Conservation (phyloP, 2,329 filamentous ascomycete species). For the Blastomyces silverae region DNA sequence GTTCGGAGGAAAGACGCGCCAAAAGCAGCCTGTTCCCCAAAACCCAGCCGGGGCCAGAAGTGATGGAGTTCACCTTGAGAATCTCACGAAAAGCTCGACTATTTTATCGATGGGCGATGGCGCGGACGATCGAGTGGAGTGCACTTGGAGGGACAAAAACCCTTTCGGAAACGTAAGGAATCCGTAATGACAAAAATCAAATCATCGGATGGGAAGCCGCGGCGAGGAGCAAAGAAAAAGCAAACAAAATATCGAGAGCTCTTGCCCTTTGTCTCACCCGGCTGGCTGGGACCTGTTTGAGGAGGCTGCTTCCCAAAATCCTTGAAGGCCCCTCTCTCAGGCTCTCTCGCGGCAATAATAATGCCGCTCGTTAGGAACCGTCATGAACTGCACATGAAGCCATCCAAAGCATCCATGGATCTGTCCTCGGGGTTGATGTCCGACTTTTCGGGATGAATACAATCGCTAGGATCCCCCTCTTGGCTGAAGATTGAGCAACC, state of each 20-base stretch:
- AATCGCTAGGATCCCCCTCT: neutral
- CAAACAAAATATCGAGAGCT: neutral
- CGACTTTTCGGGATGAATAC: neutral
- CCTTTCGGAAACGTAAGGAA: neutral
- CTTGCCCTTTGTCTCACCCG: neutral
- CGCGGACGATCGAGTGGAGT: constrained; percentile 3
- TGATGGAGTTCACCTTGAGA: neutral
- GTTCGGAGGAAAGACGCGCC: neutral
- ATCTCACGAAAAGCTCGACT: neutral
- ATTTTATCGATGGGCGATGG: neutral
- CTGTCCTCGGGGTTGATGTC: neutral
- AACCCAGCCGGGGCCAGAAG: neutral
- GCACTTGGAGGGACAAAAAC: neutral
- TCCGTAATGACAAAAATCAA: neutral
- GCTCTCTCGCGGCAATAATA: neutral
- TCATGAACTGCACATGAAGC: neutral
- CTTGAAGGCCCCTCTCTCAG: neutral
- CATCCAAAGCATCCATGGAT: neutral
- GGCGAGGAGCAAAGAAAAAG: neutral
- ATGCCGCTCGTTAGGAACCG: neutral
- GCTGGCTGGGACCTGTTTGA: neutral
- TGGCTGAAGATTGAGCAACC: neutral
- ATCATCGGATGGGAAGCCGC: no score
- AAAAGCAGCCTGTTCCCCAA: neutral
- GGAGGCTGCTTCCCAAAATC: neutral